Evolutionary conservation across 1,284 basidiomycete species (phyloP), one percentile per base, ranked within the genome.

Genomic region (Sporisorium reilianum): DNA sequence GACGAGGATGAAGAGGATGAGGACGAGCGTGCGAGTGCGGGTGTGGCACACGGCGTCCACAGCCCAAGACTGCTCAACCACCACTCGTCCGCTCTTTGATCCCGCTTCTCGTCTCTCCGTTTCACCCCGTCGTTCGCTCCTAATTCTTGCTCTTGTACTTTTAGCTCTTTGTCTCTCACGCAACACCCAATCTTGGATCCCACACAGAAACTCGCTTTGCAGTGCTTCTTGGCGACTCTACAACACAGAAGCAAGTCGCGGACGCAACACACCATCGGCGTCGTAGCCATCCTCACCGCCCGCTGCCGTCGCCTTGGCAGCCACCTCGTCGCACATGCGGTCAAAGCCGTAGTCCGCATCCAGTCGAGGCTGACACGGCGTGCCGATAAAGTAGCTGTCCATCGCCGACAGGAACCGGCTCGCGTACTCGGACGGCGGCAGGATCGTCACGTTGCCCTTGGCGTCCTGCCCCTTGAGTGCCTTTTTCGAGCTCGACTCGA

Each of bases 361-460:
- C 12, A 74, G 30, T 8, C 71, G 25, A 3, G 71, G 65, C 45
- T 74, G 75, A 28, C 70, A 70, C 11, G 75, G 75, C 26, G 68
- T 74, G 22, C 68, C 75, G 34, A 78, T 67, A 55, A 81, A 80
- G 56, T 80, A 80, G 49, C 50, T 53, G 40, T 75, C 68, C 64
- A 81, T 74, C 6, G 78, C 77, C 36, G 55, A 48, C 23, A 64
- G 32, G 58, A 82, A 80, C 4, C 80, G 64, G 20, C 62, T 67
- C 11, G 80, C 80, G 32, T 82, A 82, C 56, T 82, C 79, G 5
- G 49, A 46, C 22, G 80, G 80, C 20, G 80, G 80, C 26, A 80
- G 46, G 38, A 82, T 74, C 26, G 80, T 82, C 28, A 79, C 79
- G 56, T 79, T 79, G 46, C 70, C 60, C 41, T 78, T 80, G n/a